Base-by-base conservation (phyloP, 352 stramenopile species). In the Pythium monospermum region DNA sequence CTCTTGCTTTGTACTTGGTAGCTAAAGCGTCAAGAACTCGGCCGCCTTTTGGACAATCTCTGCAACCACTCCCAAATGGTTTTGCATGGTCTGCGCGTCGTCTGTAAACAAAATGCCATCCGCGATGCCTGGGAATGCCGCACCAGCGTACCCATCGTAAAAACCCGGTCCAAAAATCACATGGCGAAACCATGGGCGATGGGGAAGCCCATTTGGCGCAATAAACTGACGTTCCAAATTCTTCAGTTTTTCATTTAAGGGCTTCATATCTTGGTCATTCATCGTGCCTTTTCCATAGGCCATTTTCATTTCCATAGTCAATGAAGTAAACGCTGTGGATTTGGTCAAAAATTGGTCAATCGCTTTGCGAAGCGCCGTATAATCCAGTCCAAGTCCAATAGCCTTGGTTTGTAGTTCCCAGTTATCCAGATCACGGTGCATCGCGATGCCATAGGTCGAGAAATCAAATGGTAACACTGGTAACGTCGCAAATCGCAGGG, bases 131-230 rank as follows among this genome's bases (percentile, higher is more conserved):
- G 69, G 69, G 50, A 81, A 79, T 1, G 65, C 68, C 6, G 68
- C 69, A 41, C 68, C 73, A n/a, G 51, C 52, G 33, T 77, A 77
- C 35, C 68, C 70, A 16, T 82, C 62, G 54, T 72, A 82, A 44
- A 77, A 81, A 0, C 70, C 70, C 0, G 70, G 68, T 0, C 70
- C 70, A 18, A 84, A 81, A 39, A 83, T 65, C 27, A 81, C 70
- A 42, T 81, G 69, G 38, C 76, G 76, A 63, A 69, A 83, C 70
- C 69, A 83, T 13, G 33, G 33, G 16, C 69, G 70, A 30, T 83
- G 73, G 2, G 70, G 70, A 11, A 83, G 53, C 0, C 70, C 73
- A 0, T 39, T 25, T 2, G 70, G 57, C n/a, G 61, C 26, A 16
- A 71, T 59, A 6, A 83, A 45, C 19, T 79, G 50, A 12, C 73